phyloP scores from a whole-genome alignment of 805 yeast genomes.

The Ogataea allantospora region DNA sequence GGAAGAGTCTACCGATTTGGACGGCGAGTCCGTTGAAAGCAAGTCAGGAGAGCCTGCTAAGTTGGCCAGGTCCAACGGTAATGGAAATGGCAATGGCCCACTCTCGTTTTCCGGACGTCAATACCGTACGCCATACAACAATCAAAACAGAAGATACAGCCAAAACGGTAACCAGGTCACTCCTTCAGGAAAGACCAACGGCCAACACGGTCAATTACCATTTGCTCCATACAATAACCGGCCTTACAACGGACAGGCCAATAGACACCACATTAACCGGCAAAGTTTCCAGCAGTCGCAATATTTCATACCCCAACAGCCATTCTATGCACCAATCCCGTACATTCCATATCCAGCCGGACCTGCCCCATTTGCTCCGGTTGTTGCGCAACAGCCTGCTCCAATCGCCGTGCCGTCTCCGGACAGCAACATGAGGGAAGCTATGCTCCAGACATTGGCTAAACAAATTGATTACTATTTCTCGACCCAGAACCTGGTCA shows the following conservation, averaged over 20 bases:
- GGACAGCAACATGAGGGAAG: conserved; percentile 21
- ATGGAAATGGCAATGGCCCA: conserved; percentile 1
- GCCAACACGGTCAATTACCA: conserved; percentile 18
- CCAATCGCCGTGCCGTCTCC: conserved; percentile 21
- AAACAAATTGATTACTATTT: conserved; percentile 88
- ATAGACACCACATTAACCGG: conserved; percentile 21
- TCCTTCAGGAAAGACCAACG: conserved; percentile 3
- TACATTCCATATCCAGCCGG: conserved; percentile 24
- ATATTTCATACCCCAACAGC: conserved; percentile 25
- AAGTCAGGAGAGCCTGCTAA: conserved; percentile 4
- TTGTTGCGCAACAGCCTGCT: conserved; percentile 19
- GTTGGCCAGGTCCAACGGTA: conserved; percentile 2
- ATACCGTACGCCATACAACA: conserved; percentile 21
- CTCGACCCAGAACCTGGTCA: conserved; percentile 79
- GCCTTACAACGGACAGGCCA: conserved; percentile 22
- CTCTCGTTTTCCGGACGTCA: conserved; percentile 21
- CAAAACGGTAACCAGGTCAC: conserved; percentile 19
- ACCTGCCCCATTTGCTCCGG: conserved; percentile 19
- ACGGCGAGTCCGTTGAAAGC: conserved; percentile 5
- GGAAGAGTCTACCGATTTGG: conserved; percentile 1
- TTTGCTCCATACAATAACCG: conserved; percentile 26
- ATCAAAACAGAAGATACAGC: conserved; percentile 23
- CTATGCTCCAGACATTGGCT: conserved; percentile 28
- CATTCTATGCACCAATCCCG: conserved; percentile 26
- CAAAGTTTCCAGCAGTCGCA: conserved; percentile 22